phyloP scores from a whole-genome alignment of 352 stramenopile species.

The Phytophthora hybrid region DNA sequence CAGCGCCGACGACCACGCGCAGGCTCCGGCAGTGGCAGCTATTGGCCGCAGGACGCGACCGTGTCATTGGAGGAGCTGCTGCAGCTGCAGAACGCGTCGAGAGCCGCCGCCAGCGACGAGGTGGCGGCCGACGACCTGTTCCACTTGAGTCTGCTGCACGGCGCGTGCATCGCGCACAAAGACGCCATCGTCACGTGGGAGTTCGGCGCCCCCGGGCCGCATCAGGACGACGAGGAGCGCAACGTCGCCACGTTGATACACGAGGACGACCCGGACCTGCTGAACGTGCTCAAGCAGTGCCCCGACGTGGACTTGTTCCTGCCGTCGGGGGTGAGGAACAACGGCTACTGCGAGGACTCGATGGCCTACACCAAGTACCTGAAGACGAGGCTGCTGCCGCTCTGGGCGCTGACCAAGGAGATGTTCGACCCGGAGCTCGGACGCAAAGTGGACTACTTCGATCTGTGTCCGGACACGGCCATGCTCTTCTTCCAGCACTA shows the following conservation, averaged over 20 bases:
- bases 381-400: constrained; percentile 43
- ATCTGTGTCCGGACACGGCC: constrained; percentile 52
- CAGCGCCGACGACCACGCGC: constrained; percentile 1
- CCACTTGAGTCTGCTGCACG: constrained; percentile 64
- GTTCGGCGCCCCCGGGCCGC: constrained; percentile 35
- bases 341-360: constrained; percentile 65
- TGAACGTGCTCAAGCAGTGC: constrained; percentile 63
- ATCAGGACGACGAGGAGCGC: constrained; percentile 28
- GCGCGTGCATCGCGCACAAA: constrained; percentile 49
- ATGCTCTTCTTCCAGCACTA: constrained; percentile 65
- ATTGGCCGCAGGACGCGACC: constrained; percentile 11
- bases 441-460: constrained; percentile 52
- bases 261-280: constrained; percentile 43
- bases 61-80: constrained; percentile 28
- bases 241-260: constrained; percentile 41
- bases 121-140: constrained; percentile 45
- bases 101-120: constrained; percentile 18
- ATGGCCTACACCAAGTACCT: constrained; percentile 67
- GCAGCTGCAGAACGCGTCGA: constrained; percentile 17
- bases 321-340: constrained; percentile 44
- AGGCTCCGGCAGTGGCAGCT: neutral
- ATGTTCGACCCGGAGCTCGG: constrained; percentile 36
- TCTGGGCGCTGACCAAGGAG: constrained; percentile 52
- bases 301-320: constrained; percentile 77
- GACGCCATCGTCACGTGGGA: constrained; percentile 64